Evolutionary conservation across 306 rosid species (phyloP), one percentile per base, ranked within the genome.

Genomic region (Oxytropis ochrocephala): DNA sequence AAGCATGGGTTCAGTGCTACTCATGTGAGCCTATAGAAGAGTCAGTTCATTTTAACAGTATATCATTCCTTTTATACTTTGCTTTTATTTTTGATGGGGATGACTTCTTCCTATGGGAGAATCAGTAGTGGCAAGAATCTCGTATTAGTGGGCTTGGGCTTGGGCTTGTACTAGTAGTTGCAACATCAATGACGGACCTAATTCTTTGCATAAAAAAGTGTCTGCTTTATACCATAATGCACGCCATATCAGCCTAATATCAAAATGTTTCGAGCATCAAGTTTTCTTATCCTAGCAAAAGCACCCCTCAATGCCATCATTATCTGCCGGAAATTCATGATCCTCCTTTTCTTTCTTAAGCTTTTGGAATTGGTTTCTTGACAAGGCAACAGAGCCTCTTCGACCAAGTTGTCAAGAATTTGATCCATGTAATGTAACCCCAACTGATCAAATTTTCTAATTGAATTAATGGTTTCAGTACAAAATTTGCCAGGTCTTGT

Each of bases 271-370:
- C 19, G 24, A 43, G 36, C 44, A 41, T 30, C 67, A 46, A 8
- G 42, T 35, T 72, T 58, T 19, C 69, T 59, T 71, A 21, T 54
- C 8, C 44, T 12, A 47, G 69, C 60, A 59, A 58, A 46, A 58
- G 13, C 7, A 17, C 35, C 67, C 46, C 19, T 33, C 50, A 72
- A 71, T 12, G 50, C 16, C 68, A 69, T 54, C 54, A 55, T 62
- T 54, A 42, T 17, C 43, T 55, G 35, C 18, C 18, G 69, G 38
- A 71, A 59, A 71, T 50, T 72, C 51, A 42, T 27, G 33, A 21
- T 41, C 44, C 11, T 69, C n/a, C 18, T 55, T 9, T 33, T 65
- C 24, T 32, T 24, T 57, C 68, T 8, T 8, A 7, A 27, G 39
- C 13, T 58, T 44, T 71, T 47, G 60, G 10, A 59, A 33, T 18